Percentiles rank a stretch among this genome's conserved stretches.
Evolutionary conservation across 139 green algal species (phyloP).

Genomic region (Eudorina sp.): DNA sequence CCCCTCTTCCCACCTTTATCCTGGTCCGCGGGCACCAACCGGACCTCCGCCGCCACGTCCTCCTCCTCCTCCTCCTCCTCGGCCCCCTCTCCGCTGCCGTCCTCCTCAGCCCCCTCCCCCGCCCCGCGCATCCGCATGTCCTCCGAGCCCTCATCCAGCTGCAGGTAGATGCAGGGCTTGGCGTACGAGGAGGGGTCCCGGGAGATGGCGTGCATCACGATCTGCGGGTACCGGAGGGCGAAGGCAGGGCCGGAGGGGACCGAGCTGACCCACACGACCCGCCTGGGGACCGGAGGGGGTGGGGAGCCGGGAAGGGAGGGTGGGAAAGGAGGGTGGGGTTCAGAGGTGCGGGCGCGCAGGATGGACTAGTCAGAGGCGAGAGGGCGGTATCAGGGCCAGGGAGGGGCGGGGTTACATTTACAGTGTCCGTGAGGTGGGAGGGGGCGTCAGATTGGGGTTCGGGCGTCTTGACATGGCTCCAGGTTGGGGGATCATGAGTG

Average conservation of each 20-base stretch:
- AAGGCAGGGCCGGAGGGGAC: conserved; percentile 13
- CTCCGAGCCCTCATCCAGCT: conserved; percentile 64
- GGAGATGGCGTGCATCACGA: conserved; percentile 68
- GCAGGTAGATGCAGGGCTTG: conserved; percentile 62
- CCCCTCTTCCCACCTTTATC: conserved; percentile 40
- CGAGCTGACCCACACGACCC: conserved; percentile 53
- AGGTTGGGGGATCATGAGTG: too few relatives aligned
- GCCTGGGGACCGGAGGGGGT: conserved; percentile 26
- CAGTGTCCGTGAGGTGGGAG: too few relatives aligned
- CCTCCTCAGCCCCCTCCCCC: conserved; percentile 43
- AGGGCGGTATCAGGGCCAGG: too few relatives aligned
- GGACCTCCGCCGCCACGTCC: conserved; percentile 54
- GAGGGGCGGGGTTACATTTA: too few relatives aligned
- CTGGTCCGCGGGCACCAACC: conserved; percentile 58
- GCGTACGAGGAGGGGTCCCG: conserved; percentile 46
- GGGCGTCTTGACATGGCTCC: too few relatives aligned
- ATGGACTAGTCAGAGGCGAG: too few relatives aligned
- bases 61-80: conserved; percentile 42
- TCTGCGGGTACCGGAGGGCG: conserved; percentile 56
- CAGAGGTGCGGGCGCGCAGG: too few relatives aligned
- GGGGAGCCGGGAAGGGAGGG: too few relatives aligned
- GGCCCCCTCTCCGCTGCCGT: conserved; percentile 47
- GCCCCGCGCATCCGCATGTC: background rate
- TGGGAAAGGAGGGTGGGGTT: too few relatives aligned
- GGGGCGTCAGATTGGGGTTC: too few relatives aligned